Base-by-base conservation (phyloP, 441 rosid genomes). In the Metrosideros polymorpha region DNA sequence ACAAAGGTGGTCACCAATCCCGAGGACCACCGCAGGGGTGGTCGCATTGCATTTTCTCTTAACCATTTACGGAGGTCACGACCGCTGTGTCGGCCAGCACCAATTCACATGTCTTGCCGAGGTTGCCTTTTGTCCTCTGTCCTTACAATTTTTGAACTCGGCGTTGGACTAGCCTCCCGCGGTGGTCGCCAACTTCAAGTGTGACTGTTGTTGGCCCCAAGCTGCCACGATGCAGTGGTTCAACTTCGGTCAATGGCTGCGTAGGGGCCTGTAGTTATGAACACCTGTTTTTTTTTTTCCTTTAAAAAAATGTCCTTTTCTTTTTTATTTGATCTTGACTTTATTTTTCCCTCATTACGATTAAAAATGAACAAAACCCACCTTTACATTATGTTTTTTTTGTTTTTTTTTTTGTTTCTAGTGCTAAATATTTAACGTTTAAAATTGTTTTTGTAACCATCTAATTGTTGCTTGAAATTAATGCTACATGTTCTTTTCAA, bases 161-260 rank as follows among this genome's bases (percentile, higher is more conserved):
- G 6, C 27, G 15, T 6, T 71, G 5, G 47, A 35, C 47, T 35
- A 22, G 8, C 27, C 0, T 71, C 79, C 1, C 77, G 9, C 7
- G 0, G 0, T 35, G 15, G 77, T 35, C 77, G 1, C 19, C 12
- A 0, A 30, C 45, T 45, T 66, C 45, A 5, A 35, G 27, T 35
- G 27, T 19, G 27, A 35, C 5, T 32, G 27, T 18, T 35, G 27
- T 39, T 35, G 25, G 77, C 27, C 27, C 27, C 4, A 35, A 19
- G 27, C 0, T 66, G 0, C 4, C 43, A 19, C 3, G 0, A 63
- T 32, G 43, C 12, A 25, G 15, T 3, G n/a, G 47, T 71, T 18
- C 17, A 0, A 12, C 14, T 35, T 24, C 5, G 1, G 2, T 39
- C 45, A 6, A 71, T 22, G n/a, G 9, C 4, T 12, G 4, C 39